Evolutionary conservation across 2,329 filamentous ascomycete genomes (phyloP), one percentile per base, ranked within the genome.

Genomic region (Niveomyces coronatus): DNA sequence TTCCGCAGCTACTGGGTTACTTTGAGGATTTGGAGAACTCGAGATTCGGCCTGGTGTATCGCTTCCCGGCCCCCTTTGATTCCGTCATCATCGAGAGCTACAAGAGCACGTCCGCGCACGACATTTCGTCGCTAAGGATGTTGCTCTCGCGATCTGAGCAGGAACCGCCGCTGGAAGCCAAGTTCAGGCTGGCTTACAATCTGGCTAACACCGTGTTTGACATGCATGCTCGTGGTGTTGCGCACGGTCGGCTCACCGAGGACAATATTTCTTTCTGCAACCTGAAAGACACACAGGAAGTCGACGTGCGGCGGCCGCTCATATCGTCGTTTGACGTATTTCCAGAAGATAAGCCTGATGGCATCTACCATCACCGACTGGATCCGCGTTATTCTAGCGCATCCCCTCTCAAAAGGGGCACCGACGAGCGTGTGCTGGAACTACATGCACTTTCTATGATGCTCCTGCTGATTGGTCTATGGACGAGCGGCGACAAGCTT

Each of bases 321-420:
- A 62, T 87, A 30, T 80, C 80, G 1, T 81, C 81, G 0, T 88
- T 85, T 47, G 82, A 88, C 45, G 58, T 87, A 3, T 89, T 88
- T 51, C 45, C 55, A 0, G 58, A 60, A 15, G 54, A 32, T 9
- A 33, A 39, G 13, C 16, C 30, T 11, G 39, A 40, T 9, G 56
- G 57, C 6, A 52, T 61, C 3, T 62, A 61, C 13, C 71, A 74
- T n/a, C 82, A 87, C 51, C 77, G 79, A 0, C 64, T 82, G 3
- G 74, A 79, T 48, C 73, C 74, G 4, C 62, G 68, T 10, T 67
- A 63, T 4, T 68, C 67, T 0, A 53, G 63, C 4, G 57, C 66
- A 16, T 71, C 71, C 0, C 66, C 68, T 0, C 52, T 74, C 9
- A 50, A 58, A 4, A 62, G 62, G 29, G 67, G 66, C 5, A 63